Base-by-base conservation (phyloP, 768 basidiomycete species). In the Kockovaella imperatae region DNA sequence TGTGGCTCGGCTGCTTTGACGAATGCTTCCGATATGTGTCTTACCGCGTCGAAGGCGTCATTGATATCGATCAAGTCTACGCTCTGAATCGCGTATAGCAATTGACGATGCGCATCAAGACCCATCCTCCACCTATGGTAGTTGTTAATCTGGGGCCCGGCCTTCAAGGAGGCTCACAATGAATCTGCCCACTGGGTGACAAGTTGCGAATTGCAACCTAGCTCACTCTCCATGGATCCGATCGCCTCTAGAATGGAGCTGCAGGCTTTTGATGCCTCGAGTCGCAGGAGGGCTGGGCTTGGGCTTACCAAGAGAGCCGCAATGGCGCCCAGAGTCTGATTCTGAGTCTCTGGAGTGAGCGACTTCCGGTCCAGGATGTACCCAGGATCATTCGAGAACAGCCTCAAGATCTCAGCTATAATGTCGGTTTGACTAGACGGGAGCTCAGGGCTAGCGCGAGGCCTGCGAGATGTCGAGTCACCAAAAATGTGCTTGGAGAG, bases 101-200 rank as follows among this genome's bases (percentile, higher is more conserved):
- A 45, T 36, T 63, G 61, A 14, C 61, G 48, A 10, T 52, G 38
- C 4, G 46, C 51, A 50, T 67, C 62, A 1, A 55, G 30, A 3
- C 59, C 40, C 13, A 54, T 41, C 20, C 53, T 50, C 56, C 64
- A 66, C 17, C 63, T 65, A 36, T n/a, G 26, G 4, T 26, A 6
- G 20, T 5, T 14, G 15, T 44, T 35, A 5, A 36, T 2, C 13
- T 46, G 48, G 4, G 28, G 34, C 14, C 30, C 29, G 15, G 7
- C 26, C 18, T 29, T 17, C 18, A 24, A 17, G 31, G 17, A 32
- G 17, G 17, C 31, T 32, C 31, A 32, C 31, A 32, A 10, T 10
- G 31, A 10, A 32, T 32, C 31, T 32, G 11, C 31, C 10, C 31
- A 32, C 11, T 32, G 11, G 31, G 14, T 20, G n/a, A 38, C 14